These are phyloP conservation scores for Epichloe sibirici DNA, from an alignment of 2,329 filamentous ascomycete species.

Conservation along the genomic window DNA sequence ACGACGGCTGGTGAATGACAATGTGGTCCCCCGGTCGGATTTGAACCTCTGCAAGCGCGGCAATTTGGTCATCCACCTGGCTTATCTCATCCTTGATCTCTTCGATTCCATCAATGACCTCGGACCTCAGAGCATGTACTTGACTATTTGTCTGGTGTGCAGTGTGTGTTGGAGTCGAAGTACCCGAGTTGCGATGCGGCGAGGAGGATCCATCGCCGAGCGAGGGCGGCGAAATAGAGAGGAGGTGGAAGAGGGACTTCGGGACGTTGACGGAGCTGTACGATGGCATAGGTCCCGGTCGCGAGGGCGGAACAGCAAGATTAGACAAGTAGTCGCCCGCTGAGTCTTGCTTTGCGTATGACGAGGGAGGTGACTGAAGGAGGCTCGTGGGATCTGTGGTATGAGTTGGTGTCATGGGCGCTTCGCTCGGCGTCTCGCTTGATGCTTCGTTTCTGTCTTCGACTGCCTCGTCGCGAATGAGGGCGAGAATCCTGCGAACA, in stretches of 20 bases:
- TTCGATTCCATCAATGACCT: slow-evolving; percentile 86
- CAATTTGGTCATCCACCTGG: slow-evolving; percentile 87
- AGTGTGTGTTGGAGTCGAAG: slow-evolving; percentile 35
- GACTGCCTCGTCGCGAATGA: slow-evolving; percentile 84
- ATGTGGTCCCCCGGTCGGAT: slow-evolving; percentile 91
- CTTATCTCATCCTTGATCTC: slow-evolving; percentile 94
- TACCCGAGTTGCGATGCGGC: slow-evolving; percentile 34
- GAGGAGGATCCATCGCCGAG: slow-evolving; percentile 26
- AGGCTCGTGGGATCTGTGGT: slow-evolving; percentile 20
- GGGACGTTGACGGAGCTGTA: slow-evolving; percentile 53
- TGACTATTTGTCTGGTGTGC: slow-evolving; percentile 30
- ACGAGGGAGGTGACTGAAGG: slow-evolving; percentile 19
- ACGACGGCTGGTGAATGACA: slow-evolving; percentile 75
- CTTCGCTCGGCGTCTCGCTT: slow-evolving; percentile 48
- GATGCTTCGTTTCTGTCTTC: slow-evolving; percentile 57
- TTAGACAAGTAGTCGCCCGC: slow-evolving; percentile 17
- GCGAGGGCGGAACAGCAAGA: slow-evolving; percentile 19
- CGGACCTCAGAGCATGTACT: slow-evolving; percentile 65
- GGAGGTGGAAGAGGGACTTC: slow-evolving; percentile 78
- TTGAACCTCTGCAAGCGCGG: slow-evolving; percentile 75
- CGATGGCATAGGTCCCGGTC: slow-evolving; percentile 50
- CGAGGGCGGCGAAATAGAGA: slow-evolving; percentile 55
- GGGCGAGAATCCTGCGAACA: slow-evolving; percentile 73
- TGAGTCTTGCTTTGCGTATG: slow-evolving; percentile 23
- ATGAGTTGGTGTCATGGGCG: slow-evolving; percentile 26